Conservation (phyloP, 129 eudicot genomes). For the Pseudognaphalium luteoalbum region DNA sequence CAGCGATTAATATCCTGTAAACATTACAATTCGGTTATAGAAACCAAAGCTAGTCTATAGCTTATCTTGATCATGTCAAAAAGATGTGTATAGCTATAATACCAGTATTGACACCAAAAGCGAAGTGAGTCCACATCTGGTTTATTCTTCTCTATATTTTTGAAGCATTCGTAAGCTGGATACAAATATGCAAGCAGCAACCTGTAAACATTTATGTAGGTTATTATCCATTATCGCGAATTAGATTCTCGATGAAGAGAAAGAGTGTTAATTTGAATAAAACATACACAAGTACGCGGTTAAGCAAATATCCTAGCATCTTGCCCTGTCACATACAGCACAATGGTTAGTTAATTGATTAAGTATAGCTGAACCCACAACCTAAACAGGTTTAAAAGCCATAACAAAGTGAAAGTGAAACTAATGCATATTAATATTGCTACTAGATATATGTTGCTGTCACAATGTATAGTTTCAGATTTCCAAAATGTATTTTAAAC, state of each 20-base stretch:
- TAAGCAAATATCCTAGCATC: constrained; percentile 83
- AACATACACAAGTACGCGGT: constrained; percentile 84
- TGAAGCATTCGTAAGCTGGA: constrained; percentile 95
- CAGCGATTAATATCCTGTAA: constrained; percentile 85
- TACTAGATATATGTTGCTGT: no score
- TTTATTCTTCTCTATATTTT: constrained; percentile 76
- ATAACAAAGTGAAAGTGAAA: neutral
- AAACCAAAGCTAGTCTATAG: neutral
- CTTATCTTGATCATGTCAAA: neutral
- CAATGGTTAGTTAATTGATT: constrained; percentile 1
- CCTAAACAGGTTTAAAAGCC: neutral
- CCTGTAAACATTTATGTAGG: constrained; percentile 41
- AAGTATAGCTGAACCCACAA: neutral
- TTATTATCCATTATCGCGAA: neutral
- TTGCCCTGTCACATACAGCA: constrained; percentile 51
- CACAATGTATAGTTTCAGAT: no score
- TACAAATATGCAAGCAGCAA: constrained; percentile 88
- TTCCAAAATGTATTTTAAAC: no score
- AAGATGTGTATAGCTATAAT: neutral
- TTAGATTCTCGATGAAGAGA: neutral
- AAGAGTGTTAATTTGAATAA: neutral
- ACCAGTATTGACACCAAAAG: constrained; percentile 99
- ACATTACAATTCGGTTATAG: neutral
- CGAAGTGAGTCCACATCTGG: constrained; percentile 82
- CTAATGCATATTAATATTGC: no score